Conservation (phyloP, 306 rosid genomes). For the Rubus idaeus region DNA sequence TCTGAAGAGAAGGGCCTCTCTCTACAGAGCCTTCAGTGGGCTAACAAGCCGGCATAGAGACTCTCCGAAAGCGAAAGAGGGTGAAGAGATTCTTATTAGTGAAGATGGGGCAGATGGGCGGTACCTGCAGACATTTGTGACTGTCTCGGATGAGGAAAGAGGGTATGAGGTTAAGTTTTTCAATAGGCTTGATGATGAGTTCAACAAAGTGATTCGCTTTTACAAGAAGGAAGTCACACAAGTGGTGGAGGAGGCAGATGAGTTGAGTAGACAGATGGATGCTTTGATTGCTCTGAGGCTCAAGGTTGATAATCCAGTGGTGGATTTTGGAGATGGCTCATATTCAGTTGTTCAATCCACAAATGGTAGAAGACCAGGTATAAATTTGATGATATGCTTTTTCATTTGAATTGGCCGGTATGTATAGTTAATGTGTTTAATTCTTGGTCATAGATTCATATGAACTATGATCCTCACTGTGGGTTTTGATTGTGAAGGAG, state of each 20-base stretch:
- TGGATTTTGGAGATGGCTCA: conserved; percentile 26
- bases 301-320: conserved; percentile 54
- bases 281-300: conserved; percentile 62
- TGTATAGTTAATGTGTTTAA: not conserved
- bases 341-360: conserved; percentile 22
- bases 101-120: conserved; percentile 34
- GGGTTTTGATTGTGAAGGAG: conserved; percentile 28
- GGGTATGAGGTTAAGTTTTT: conserved; percentile 57
- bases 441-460: not conserved
- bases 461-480: not conserved
- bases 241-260: conserved; percentile 60
- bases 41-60: conserved; percentile 37
- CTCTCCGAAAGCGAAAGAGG: conserved; percentile 44
- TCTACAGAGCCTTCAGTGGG: conserved; percentile 73
- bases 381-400: not conserved
- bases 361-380: conserved; percentile 39
- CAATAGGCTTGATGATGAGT: conserved; percentile 62
- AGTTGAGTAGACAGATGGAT: conserved; percentile 71
- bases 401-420: no score
- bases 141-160: conserved; percentile 44
- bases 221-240: conserved; percentile 52
- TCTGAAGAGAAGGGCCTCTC: conserved; percentile 49
- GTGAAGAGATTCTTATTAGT: conserved; percentile 51
- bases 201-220: conserved; percentile 62
- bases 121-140: conserved; percentile 53